These are phyloP conservation scores for Candida hispaniensis DNA, from an alignment of 805 yeast genomes.

Conservation along the genomic window DNA sequence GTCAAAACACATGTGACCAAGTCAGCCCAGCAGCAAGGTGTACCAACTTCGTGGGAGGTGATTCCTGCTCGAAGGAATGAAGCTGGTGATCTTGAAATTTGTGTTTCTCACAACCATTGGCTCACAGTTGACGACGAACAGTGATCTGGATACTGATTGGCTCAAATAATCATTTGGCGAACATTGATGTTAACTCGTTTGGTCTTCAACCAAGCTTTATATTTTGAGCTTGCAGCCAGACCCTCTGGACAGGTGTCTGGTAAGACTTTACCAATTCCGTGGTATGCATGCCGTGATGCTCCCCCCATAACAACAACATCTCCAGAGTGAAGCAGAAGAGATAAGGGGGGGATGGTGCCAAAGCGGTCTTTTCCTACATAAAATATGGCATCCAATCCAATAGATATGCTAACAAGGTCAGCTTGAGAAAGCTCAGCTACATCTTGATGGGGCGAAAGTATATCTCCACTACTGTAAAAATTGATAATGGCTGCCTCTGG, in stretches of 20 bases:
- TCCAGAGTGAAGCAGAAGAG: constrained; percentile 31
- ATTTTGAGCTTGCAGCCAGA: constrained; percentile 17
- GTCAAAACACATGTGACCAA: too few relatives aligned
- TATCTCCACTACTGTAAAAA: constrained; percentile 36
- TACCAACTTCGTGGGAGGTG: constrained; percentile 14
- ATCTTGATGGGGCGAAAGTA: constrained; percentile 35
- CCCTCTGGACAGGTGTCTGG: constrained; percentile 28
- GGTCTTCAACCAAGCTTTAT: constrained; percentile 27
- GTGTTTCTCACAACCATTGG: too few relatives aligned
- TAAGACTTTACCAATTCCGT: constrained; percentile 35
- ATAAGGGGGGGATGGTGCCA: constrained; percentile 26
- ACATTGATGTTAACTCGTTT: constrained; percentile 34
- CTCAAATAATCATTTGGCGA: constrained; percentile 35
- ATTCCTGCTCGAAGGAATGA: constrained; percentile 9
- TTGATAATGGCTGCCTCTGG: constrained; percentile 37
- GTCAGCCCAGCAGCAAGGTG: too few relatives aligned
- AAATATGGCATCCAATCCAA: constrained; percentile 35
- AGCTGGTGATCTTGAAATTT: constrained; percentile 5
- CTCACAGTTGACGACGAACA: too few relatives aligned
- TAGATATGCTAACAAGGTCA: constrained; percentile 31
- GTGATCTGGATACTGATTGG: too few relatives aligned
- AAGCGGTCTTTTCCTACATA: constrained; percentile 25
- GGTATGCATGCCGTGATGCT: constrained; percentile 32
- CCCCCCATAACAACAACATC: constrained; percentile 36
- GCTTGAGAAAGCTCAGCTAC: constrained; percentile 31